Conservation (phyloP, 192 early-diverging fungal species). For the Umbelopsis isabellina region DNA sequence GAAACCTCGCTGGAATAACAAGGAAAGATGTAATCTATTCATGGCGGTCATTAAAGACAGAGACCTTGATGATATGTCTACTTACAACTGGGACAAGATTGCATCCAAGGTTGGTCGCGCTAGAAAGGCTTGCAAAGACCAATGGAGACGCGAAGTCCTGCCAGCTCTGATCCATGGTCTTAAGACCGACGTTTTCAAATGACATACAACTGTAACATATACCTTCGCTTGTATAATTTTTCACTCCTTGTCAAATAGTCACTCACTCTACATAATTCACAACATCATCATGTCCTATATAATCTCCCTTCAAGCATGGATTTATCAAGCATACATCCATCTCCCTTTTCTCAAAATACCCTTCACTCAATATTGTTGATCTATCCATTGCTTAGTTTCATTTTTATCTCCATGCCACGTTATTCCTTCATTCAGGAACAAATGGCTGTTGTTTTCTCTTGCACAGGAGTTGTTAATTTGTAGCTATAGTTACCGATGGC, state of each 20-base stretch:
- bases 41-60: conserved; percentile 38
- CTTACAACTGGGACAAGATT: conserved; percentile 35
- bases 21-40: conserved; percentile 26
- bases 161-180: conserved; percentile 27
- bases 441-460: no score
- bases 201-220: background rate
- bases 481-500: no score
- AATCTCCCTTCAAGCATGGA: background rate
- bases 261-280: background rate
- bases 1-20: conserved; percentile 38
- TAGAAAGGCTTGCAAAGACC: conserved; percentile 42
- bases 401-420: no score
- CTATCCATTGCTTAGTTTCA: no score
- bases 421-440: no score
- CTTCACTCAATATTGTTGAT: background rate
- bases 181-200: conserved; percentile 5
- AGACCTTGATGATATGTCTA: conserved; percentile 31
- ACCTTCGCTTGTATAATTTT: background rate
- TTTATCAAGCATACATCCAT: background rate
- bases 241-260: background rate
- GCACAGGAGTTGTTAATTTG: no score
- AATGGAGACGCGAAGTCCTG: conserved; percentile 36
- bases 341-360: background rate
- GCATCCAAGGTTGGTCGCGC: conserved; percentile 30
- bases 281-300: background rate